Conservation (phyloP, 2,329 filamentous ascomycete genomes). For the Sporothrix pallida region DNA sequence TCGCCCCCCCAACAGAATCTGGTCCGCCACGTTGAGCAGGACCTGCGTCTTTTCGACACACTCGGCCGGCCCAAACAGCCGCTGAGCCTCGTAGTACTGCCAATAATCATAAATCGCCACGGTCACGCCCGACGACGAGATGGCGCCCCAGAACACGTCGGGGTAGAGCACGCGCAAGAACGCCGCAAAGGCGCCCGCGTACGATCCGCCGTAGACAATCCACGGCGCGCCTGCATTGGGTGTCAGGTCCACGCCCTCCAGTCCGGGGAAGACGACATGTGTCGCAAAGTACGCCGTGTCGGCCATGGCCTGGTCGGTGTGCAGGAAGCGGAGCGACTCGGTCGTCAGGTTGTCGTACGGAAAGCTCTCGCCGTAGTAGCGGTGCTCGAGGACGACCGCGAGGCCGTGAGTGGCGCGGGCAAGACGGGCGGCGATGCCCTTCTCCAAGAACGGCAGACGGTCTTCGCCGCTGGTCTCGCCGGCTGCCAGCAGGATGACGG, state of each 20-base stretch:
- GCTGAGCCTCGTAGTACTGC: constrained; percentile 61
- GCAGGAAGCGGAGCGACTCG: constrained; percentile 77
- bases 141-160: constrained; percentile 76
- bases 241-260: constrained; percentile 60
- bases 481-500: constrained; percentile 76
- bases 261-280: constrained; percentile 71
- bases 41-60: constrained; percentile 70
- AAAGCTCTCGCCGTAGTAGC: constrained; percentile 82
- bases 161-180: constrained; percentile 79
- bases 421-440: constrained; percentile 76
- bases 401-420: constrained; percentile 74
- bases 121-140: constrained; percentile 80
- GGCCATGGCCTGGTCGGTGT: constrained; percentile 81
- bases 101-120: constrained; percentile 80
- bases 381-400: constrained; percentile 82
- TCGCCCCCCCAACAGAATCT: constrained; percentile 51
- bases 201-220: constrained; percentile 83
- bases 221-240: constrained; percentile 59
- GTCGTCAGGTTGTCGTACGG: constrained; percentile 69
- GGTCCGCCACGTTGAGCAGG: constrained; percentile 58
- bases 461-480: constrained; percentile 71
- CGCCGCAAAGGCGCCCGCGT: constrained; percentile 79
- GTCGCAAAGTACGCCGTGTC: constrained; percentile 82
- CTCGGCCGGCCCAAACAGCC: constrained; percentile 57
- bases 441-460: constrained; percentile 73